A percentile compares a stretch with the other conserved stretches of the same genome.
phyloP scores from a whole-genome alignment of 208 protist species.

The Acanthamoeba healyi region DNA sequence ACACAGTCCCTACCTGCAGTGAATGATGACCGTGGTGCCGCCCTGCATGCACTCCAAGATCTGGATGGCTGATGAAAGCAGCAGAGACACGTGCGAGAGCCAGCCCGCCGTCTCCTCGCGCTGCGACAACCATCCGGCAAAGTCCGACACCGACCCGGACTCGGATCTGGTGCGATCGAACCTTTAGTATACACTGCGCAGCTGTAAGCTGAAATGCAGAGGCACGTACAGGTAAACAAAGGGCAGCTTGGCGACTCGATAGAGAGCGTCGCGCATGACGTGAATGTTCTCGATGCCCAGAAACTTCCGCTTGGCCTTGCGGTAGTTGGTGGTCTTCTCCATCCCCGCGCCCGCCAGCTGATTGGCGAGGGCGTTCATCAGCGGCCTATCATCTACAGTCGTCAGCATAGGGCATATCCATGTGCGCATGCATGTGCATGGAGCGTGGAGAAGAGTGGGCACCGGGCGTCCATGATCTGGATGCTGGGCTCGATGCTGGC shows the following conservation, averaged over 20 bases:
- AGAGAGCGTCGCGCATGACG: conserved; percentile 83
- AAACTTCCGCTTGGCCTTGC: conserved; percentile 43
- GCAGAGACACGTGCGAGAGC: conserved; percentile 51
- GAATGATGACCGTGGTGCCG: conserved; percentile 42
- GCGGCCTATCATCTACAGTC: conserved; percentile 4
- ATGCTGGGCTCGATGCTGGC: background rate
- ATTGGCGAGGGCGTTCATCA: conserved; percentile 63
- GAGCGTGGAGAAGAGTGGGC: background rate
- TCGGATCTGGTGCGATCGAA: background rate
- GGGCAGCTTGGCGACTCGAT: conserved; percentile 73
- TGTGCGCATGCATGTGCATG: too few species aligned
- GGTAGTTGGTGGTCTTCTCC: conserved; percentile 71
- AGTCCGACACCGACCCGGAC: background rate
- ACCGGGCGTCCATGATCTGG: conserved; percentile 69
- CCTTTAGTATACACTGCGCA: too few species aligned
- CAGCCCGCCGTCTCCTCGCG: conserved; percentile 54
- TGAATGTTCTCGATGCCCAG: conserved; percentile 89
- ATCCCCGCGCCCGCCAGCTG: conserved; percentile 66
- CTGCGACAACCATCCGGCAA: conserved; percentile 35
- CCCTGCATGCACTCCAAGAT: conserved; percentile 62
- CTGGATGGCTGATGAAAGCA: conserved; percentile 56
- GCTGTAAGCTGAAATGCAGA: background rate
- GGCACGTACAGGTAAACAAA: conserved; percentile 8
- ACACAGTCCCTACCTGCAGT: conserved; percentile 3
- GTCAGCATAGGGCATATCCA: too few species aligned